Conservation (phyloP, 2,329 filamentous ascomycete species). For the Aspergillus tubingensis region DNA sequence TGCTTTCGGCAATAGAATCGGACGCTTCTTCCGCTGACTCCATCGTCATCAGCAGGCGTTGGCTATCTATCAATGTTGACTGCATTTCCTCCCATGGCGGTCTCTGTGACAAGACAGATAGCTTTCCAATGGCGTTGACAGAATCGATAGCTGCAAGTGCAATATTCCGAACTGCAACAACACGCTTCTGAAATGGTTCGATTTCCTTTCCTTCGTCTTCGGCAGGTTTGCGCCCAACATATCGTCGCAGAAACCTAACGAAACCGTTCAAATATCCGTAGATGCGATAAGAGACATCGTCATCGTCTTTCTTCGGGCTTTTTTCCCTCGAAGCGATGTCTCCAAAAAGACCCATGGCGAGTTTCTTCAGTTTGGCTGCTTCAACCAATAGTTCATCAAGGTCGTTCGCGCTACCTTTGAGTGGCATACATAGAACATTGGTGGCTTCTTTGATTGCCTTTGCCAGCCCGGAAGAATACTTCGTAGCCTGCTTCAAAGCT, state of each 20-base stretch:
- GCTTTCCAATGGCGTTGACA: conserved; percentile 40
- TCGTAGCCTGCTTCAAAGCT: conserved; percentile 26
- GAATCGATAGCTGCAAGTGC: conserved; percentile 46
- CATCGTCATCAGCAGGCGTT: conserved; percentile 37
- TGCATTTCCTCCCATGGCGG: conserved; percentile 42
- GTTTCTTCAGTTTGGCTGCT: conserved; percentile 46
- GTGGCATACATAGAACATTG: conserved; percentile 35
- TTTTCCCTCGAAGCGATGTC: conserved; percentile 30
- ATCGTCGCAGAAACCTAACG: conserved; percentile 44
- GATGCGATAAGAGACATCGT: conserved; percentile 28
- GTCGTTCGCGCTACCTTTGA: conserved; percentile 43
- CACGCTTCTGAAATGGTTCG: conserved; percentile 35
- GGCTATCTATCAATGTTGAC: conserved; percentile 39
- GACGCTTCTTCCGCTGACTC: conserved; percentile 16
- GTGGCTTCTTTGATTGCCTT: conserved; percentile 38
- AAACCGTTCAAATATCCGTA: conserved; percentile 43
- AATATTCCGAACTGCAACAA: conserved; percentile 38
- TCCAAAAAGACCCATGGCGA: conserved; percentile 41
- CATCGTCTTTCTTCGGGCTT: conserved; percentile 15
- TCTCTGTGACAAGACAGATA: conserved; percentile 39
- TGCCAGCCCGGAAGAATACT: conserved; percentile 22
- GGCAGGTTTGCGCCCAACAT: conserved; percentile 37
- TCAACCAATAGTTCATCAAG: conserved; percentile 49
- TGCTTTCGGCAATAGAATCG: conserved; percentile 24
- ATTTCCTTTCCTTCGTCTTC: conserved; percentile 31